phyloP scores from a whole-genome alignment of 2,329 filamentous ascomycete species.

The Lecanicillium sp. region DNA sequence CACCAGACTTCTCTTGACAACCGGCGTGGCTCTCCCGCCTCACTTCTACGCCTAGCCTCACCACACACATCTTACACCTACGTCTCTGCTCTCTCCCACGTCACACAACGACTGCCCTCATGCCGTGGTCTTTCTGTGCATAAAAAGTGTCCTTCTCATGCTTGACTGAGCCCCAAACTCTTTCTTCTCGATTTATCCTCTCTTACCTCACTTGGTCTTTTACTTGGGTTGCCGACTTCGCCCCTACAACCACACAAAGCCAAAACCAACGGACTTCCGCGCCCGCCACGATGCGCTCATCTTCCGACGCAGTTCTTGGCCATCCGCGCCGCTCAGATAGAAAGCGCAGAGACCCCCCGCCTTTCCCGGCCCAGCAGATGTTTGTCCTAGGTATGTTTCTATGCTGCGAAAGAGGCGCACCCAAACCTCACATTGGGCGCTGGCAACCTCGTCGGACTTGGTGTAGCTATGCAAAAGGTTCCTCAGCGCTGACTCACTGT shows the following conservation, averaged over 20 bases:
- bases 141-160: not conserved
- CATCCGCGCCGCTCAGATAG: slow-evolving; percentile 19
- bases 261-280: slow-evolving; percentile 5
- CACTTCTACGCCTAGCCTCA: not conserved
- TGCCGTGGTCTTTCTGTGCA: not conserved
- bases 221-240: not conserved
- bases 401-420: too few relatives aligned
- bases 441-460: not conserved
- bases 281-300: slow-evolving; percentile 24
- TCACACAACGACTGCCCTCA: not conserved
- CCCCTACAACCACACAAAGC: not conserved
- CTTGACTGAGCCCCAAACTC: not conserved
- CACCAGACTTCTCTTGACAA: not conserved
- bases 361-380: slow-evolving; percentile 41
- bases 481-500: slow-evolving; percentile 14
- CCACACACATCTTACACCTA: not conserved
- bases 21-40: not conserved
- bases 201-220: not conserved
- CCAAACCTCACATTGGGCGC: not conserved
- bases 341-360: slow-evolving; percentile 21
- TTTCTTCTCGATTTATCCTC: not conserved
- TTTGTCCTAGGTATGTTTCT: slow-evolving; percentile 43
- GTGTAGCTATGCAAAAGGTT: not conserved
- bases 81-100: not conserved
- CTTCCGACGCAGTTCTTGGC: slow-evolving; percentile 17